These are phyloP conservation scores for Trypanosoma conorhini DNA, from an alignment of 208 protist genomes.

Conservation along the genomic window DNA sequence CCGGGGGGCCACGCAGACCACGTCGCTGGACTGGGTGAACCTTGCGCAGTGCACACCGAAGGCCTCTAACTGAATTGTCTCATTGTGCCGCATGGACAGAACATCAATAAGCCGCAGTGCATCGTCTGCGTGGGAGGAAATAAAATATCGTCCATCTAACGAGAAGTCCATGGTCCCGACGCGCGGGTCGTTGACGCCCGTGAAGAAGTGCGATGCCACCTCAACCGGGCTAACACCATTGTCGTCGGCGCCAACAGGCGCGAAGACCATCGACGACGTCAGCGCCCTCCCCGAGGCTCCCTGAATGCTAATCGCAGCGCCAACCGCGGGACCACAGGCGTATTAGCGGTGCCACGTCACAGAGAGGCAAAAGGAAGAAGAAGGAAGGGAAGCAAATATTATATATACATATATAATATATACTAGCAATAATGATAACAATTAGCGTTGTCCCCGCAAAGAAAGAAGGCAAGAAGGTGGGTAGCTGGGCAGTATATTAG, in stretches of 20 bases:
- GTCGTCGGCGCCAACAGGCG: background rate
- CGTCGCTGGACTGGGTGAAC: slow-evolving; percentile 69
- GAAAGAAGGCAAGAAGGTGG: slow-evolving; percentile 3
- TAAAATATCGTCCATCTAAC: slow-evolving; percentile 58
- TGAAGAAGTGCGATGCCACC: slow-evolving; percentile 61
- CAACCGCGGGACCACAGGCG: background rate
- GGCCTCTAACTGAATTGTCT: slow-evolving; percentile 52
- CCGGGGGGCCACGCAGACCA: slow-evolving; percentile 69
- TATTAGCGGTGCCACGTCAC: background rate
- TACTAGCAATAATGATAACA: too few relatives aligned
- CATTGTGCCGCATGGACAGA: slow-evolving; percentile 38
- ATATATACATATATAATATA: too few relatives aligned
- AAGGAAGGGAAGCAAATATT: background rate
- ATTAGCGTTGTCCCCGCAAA: too few relatives aligned
- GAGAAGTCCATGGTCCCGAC: slow-evolving; percentile 78
- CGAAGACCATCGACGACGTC: background rate
- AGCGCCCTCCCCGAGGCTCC: background rate
- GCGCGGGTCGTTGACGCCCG: slow-evolving; percentile 67
- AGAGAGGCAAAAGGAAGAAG: background rate
- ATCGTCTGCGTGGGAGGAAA: slow-evolving; percentile 78
- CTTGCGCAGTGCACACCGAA: slow-evolving; percentile 64
- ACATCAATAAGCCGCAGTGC: slow-evolving; percentile 74
- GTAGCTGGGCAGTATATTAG: background rate
- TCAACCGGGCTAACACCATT: slow-evolving; percentile 19
- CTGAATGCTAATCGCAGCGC: background rate